Percentiles rank a stretch among this genome's conserved stretches.
These are phyloP conservation scores for Panicum miliaceum DNA, from an alignment of 176 grass and related monocot genomes.

Conservation along the genomic window DNA sequence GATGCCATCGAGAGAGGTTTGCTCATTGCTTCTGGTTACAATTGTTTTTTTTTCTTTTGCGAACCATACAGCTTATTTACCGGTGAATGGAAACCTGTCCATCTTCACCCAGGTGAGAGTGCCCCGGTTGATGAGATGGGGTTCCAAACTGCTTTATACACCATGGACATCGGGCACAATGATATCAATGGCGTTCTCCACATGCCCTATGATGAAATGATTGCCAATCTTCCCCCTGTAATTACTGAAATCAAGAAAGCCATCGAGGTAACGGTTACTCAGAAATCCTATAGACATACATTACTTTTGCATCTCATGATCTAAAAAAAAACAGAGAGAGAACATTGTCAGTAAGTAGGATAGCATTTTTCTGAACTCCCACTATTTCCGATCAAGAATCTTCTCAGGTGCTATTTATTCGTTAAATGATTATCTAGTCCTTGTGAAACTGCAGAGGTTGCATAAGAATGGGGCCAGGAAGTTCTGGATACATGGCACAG, in stretches of 20 bases:
- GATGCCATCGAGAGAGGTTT: conserved; percentile 55
- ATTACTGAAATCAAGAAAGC: conserved; percentile 72
- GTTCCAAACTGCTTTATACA: conserved; percentile 67
- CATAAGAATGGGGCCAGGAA: conserved; percentile 69
- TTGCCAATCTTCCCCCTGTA: conserved; percentile 60
- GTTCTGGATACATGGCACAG: conserved; percentile 79
- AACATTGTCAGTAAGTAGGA: not conserved
- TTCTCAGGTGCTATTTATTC: not conserved
- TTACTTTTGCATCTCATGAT: not conserved
- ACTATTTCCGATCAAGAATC: not conserved
- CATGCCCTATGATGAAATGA: conserved; percentile 52
- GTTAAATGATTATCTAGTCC: not conserved
- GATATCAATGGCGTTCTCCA: conserved; percentile 65
- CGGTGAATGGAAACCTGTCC: not conserved
- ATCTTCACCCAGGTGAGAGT: conserved; percentile 41
- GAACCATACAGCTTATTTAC: not conserved
- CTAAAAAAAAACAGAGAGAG: not conserved
- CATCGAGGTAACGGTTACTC: conserved; percentile 50
- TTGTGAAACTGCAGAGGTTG: conserved; percentile 59
- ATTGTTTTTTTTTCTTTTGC: not conserved
- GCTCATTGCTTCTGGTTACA: not conserved
- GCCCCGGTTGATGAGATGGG: conserved; percentile 45
- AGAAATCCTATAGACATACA: not conserved
- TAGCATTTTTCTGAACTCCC: not conserved
- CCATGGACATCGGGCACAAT: conserved; percentile 91